Percentiles rank a stretch among this genome's conserved stretches.
phyloP scores from a whole-genome alignment of 805 yeast genomes.

The Lipomyces yamadae region DNA sequence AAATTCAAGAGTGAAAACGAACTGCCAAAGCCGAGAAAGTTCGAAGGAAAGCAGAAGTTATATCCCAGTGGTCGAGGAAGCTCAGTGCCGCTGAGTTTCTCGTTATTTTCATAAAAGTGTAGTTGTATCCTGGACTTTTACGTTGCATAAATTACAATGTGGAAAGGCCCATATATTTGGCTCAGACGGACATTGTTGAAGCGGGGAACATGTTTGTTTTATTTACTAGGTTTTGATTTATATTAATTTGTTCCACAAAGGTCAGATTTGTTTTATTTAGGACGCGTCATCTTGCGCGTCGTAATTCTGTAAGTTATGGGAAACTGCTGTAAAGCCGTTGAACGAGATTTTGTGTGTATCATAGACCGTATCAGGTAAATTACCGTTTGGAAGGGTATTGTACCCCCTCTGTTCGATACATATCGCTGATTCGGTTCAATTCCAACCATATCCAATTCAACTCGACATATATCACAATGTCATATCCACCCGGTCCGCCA shows the following conservation, averaged over 20 bases:
- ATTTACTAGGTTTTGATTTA: neutral
- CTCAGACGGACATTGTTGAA: too few species aligned
- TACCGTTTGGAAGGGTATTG: neutral
- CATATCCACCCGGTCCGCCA: neutral
- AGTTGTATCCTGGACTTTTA: too few species aligned
- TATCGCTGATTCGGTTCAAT: neutral
- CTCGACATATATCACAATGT: neutral
- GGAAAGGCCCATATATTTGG: neutral
- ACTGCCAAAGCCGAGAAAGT: conserved; percentile 86
- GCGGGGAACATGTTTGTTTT: neutral
- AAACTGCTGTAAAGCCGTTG: neutral
- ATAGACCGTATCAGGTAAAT: too few species aligned
- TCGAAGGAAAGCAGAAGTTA: conserved; percentile 70
- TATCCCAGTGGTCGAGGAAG: conserved; percentile 97
- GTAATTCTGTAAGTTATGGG: neutral
- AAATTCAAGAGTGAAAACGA: conserved; percentile 68
- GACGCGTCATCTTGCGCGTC: neutral
- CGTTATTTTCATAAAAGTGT: conserved; percentile 42
- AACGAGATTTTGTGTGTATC: too few species aligned
- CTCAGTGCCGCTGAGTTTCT: conserved; percentile 80
- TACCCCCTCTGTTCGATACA: neutral
- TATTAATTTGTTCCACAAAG: neutral
- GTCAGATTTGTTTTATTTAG: neutral
- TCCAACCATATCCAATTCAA: neutral
- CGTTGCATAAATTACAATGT: neutral